Evolutionary conservation across 192 early-diverging fungal genomes (phyloP).

Genomic region (Coemansia sp.): DNA sequence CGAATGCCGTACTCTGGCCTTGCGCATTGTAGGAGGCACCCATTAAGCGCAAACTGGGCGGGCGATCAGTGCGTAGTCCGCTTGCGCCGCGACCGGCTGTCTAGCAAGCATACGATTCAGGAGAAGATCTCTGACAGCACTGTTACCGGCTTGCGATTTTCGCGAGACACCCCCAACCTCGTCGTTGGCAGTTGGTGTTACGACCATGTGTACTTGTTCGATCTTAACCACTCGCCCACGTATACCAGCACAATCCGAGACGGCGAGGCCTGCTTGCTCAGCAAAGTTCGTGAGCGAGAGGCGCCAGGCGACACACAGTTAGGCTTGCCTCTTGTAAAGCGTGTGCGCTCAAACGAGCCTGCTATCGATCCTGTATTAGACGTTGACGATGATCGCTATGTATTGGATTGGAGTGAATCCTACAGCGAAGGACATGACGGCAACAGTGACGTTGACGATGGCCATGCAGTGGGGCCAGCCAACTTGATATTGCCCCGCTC

Average conservation of each 20-base stretch:
- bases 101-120: slow-evolving; percentile 9
- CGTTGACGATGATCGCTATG: background rate
- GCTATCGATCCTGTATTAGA: background rate
- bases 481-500: background rate
- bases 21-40: background rate
- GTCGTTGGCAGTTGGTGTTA: slow-evolving; percentile 66
- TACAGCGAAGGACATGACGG: background rate
- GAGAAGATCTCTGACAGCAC: slow-evolving; percentile 29
- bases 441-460: background rate
- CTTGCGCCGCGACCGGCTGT: slow-evolving; percentile 16
- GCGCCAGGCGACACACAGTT: background rate
- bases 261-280: background rate
- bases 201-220: slow-evolving; percentile 62
- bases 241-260: slow-evolving; percentile 21
- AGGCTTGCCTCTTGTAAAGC: slow-evolving; percentile 11
- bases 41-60: slow-evolving; percentile 21
- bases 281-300: slow-evolving; percentile 1
- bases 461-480: background rate
- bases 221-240: slow-evolving; percentile 45
- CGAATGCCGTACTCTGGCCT: slow-evolving; percentile 35
- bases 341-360: slow-evolving; percentile 16
- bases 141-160: slow-evolving; percentile 55
- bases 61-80: slow-evolving; percentile 47
- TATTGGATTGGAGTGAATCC: background rate
- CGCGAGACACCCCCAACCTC: slow-evolving; percentile 35